Conservation (phyloP, 345 rosid species). For the Linum trigynum region DNA sequence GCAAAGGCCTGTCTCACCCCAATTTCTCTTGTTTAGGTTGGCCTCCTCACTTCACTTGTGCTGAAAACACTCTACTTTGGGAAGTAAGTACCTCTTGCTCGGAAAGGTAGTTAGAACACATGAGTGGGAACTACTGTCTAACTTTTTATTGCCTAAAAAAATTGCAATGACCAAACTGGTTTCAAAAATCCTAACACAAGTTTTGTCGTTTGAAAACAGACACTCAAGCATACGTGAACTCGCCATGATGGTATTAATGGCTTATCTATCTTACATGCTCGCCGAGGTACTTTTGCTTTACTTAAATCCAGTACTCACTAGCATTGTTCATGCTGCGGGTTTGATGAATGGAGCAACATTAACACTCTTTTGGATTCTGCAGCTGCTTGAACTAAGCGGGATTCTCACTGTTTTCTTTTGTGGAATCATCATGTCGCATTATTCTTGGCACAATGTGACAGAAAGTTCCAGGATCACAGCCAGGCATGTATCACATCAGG, state of each 20-base stretch:
- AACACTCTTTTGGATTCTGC: conserved; percentile 17
- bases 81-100: conserved; percentile 27
- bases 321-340: not conserved
- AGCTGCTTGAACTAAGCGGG: conserved; percentile 77
- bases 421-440: conserved; percentile 3
- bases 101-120: not conserved
- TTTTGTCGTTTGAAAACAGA: conserved; percentile 28
- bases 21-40: conserved; percentile 33
- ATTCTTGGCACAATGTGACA: conserved; percentile 16
- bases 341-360: not conserved
- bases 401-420: conserved; percentile 33
- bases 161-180: too few species aligned
- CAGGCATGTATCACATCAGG: conserved; percentile 29
- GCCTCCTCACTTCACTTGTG: conserved; percentile 53
- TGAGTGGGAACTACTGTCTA: too few species aligned
- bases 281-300: conserved; percentile 53
- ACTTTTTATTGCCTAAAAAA: too few species aligned
- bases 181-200: not conserved
- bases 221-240: conserved; percentile 75
- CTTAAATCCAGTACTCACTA: not conserved
- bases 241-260: conserved; percentile 69
- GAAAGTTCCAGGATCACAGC: conserved; percentile 47
- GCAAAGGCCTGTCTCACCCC: too few species aligned
- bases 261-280: conserved; percentile 73
- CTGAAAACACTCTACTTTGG: conserved; percentile 65